A percentile compares a stretch with the other conserved stretches of the same genome.
Evolutionary conservation across 2,329 filamentous ascomycete species (phyloP).

Genomic region (Uncinocarpus reesii): DNA sequence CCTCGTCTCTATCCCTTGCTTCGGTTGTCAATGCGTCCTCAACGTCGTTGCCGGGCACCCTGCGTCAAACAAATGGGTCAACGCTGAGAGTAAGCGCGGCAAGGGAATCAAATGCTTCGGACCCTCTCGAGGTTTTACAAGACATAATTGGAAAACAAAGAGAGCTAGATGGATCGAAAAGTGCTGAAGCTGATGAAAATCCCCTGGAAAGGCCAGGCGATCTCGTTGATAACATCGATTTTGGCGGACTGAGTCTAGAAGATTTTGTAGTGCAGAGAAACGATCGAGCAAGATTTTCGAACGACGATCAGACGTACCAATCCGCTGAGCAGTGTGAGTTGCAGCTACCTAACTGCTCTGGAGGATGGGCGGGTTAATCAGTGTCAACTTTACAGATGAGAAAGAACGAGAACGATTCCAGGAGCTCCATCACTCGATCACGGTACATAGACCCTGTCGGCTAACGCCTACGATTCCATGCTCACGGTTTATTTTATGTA

Average conservation of each 20-base stretch:
- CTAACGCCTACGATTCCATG: slow-evolving; percentile 1
- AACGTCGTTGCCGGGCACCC: slow-evolving; percentile 58
- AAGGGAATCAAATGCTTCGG: slow-evolving; percentile 43
- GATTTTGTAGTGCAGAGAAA: slow-evolving; percentile 49
- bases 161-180: slow-evolving; percentile 11
- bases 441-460: slow-evolving; percentile 25
- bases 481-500: slow-evolving; percentile 13
- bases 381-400: slow-evolving; percentile 46
- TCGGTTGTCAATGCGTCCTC: slow-evolving; percentile 64
- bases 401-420: slow-evolving; percentile 75
- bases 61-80: slow-evolving; percentile 57
- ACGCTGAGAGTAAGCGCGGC: slow-evolving; percentile 49
- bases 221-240: slow-evolving; percentile 61
- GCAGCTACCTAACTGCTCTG: too few relatives aligned
- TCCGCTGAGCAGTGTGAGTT: slow-evolving; percentile 61
- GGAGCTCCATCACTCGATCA: slow-evolving; percentile 79
- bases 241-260: slow-evolving; percentile 64
- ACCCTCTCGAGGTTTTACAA: slow-evolving; percentile 62
- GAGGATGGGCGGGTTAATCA: background rate
- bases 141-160: slow-evolving; percentile 43
- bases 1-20: slow-evolving; percentile 67
- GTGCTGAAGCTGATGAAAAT: slow-evolving; percentile 6
- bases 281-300: slow-evolving; percentile 20
- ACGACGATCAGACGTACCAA: slow-evolving; percentile 41
- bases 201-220: slow-evolving; percentile 28